Percentiles rank a stretch among this genome's conserved stretches.
phyloP scores from a whole-genome alignment of 768 basidiomycete species.

The Phlebiopsis gigantea region DNA sequence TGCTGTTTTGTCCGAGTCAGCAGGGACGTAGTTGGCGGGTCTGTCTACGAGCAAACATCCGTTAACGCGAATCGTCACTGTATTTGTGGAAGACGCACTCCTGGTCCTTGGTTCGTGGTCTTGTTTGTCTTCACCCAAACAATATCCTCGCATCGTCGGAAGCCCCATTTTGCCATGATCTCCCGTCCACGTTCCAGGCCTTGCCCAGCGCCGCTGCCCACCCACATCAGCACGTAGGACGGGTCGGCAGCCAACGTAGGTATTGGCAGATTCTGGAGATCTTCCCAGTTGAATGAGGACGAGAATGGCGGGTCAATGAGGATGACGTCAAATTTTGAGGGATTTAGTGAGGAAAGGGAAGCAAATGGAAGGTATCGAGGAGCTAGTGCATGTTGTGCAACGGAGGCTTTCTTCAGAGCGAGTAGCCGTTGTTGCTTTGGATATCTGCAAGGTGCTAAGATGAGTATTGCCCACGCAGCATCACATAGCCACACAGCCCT shows the following conservation, averaged over 20 bases:
- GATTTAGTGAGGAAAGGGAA: slow-evolving; percentile 49
- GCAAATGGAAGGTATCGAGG: slow-evolving; percentile 68
- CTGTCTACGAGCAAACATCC: slow-evolving; percentile 44
- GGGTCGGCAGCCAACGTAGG: slow-evolving; percentile 84
- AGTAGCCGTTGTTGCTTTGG: slow-evolving; percentile 89
- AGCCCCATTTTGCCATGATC: slow-evolving; percentile 90
- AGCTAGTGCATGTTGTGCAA: slow-evolving; percentile 62
- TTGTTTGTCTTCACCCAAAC: slow-evolving; percentile 96
- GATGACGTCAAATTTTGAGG: slow-evolving; percentile 84
- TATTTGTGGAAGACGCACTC: slow-evolving; percentile 39
- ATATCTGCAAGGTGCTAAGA: slow-evolving; percentile 53
- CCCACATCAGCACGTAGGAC: slow-evolving; percentile 94
- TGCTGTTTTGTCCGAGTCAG: slow-evolving; percentile 92
- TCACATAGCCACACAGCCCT: background rate
- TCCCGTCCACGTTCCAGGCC: slow-evolving; percentile 89
- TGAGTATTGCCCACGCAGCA: background rate
- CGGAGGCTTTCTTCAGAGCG: slow-evolving; percentile 74
- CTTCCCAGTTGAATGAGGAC: slow-evolving; percentile 80
- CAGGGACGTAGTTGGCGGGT: slow-evolving; percentile 80
- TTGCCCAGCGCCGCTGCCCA: slow-evolving; percentile 84
- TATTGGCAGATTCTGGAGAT: slow-evolving; percentile 77
- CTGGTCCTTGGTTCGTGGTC: slow-evolving; percentile 64
- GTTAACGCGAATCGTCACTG: background rate
- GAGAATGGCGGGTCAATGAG: slow-evolving; percentile 89
- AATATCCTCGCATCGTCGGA: slow-evolving; percentile 93